Conservation (phyloP, 139 green algal genomes). For the Dunaliella primolecta region DNA sequence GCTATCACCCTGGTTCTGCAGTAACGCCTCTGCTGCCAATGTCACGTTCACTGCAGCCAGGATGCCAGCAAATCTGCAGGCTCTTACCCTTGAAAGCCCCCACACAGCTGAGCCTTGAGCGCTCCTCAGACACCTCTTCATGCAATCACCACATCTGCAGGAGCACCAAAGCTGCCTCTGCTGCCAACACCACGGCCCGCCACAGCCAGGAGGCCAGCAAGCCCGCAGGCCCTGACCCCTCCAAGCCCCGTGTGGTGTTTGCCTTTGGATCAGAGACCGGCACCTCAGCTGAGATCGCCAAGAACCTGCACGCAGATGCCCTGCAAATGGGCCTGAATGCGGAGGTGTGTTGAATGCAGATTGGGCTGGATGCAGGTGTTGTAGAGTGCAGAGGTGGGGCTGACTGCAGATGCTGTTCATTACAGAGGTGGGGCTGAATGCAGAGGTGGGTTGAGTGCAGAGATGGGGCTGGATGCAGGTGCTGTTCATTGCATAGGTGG, state of each 20-base stretch:
- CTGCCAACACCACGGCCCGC: background rate
- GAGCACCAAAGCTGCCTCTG: background rate
- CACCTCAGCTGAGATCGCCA: constrained; percentile 87
- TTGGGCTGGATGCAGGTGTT: too few species aligned
- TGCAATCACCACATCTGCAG: background rate
- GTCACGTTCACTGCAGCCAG: background rate
- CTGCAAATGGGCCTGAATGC: constrained; percentile 42
- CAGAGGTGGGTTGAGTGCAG: background rate
- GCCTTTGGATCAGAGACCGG: constrained; percentile 92
- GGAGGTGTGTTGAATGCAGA: constrained; percentile 32
- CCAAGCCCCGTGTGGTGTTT: constrained; percentile 41
- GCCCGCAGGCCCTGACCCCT: background rate
- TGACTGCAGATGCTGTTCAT: background rate
- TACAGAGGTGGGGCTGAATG: background rate
- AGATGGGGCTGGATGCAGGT: too few species aligned
- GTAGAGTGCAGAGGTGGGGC: background rate
- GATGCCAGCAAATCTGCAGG: too few species aligned
- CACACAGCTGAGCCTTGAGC: background rate
- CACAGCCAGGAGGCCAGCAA: too few species aligned
- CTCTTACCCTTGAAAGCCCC: background rate
- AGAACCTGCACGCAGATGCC: constrained; percentile 77
- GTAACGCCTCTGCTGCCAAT: background rate
- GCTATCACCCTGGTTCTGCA: background rate
- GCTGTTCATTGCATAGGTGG: too few species aligned
- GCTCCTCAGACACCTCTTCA: background rate